A percentile compares a stretch with the other conserved stretches of the same genome.
Conservation (phyloP, 2,329 filamentous ascomycete species). For the Rhexocercosporidium sp. region DNA sequence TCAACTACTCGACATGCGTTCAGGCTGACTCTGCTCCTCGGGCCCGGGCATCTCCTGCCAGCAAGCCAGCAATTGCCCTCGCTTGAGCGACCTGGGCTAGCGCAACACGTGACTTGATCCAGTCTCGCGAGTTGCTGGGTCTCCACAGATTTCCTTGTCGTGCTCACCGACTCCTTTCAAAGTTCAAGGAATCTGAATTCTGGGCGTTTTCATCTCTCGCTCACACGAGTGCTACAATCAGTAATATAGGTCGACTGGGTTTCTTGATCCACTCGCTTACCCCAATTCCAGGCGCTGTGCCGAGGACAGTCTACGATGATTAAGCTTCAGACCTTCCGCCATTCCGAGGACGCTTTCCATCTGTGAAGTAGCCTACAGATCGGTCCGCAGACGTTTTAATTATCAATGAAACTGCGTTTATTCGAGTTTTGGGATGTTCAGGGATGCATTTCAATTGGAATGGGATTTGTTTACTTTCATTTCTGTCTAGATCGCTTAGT, state of each 20-base stretch:
- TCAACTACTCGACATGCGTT: neutral
- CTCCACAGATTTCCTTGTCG: constrained; percentile 8
- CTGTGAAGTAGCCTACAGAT: neutral
- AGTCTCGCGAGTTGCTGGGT: neutral
- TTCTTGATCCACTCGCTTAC: neutral
- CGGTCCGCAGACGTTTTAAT: neutral
- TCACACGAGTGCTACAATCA: neutral
- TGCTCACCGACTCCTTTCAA: constrained; percentile 3
- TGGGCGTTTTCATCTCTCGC: neutral
- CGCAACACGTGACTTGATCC: neutral
- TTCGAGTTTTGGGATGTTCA: neutral
- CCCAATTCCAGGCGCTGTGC: neutral
- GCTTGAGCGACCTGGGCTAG: neutral
- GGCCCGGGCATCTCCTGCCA: neutral
- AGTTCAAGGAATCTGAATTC: neutral
- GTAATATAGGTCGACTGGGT: too few species aligned
- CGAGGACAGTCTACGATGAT: constrained; percentile 1
- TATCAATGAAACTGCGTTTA: neutral
- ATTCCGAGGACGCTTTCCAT: neutral
- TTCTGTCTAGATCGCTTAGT: neutral
- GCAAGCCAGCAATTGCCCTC: neutral
- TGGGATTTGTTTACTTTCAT: constrained; percentile 7
- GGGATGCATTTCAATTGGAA: neutral
- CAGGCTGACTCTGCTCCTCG: constrained; percentile 6
- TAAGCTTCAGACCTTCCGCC: constrained; percentile 9